A percentile compares a stretch with the other conserved stretches of the same genome.
Conservation (phyloP, 2,329 filamentous ascomycete genomes). For the Cyphellophora attinorum region DNA sequence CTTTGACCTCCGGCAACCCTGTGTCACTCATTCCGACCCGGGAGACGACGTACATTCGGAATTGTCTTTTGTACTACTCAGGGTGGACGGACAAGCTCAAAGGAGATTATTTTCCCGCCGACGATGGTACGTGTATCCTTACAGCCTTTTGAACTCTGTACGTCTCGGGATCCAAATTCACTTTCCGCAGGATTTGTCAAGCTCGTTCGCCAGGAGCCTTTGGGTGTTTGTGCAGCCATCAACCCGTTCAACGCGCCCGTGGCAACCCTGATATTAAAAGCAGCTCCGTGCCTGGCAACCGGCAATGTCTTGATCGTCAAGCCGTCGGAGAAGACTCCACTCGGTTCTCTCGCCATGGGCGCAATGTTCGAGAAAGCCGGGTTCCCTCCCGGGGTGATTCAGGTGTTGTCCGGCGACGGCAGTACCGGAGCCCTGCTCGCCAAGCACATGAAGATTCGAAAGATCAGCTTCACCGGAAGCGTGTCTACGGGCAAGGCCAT, state of each 20-base stretch:
- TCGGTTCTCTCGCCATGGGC: slow-evolving; percentile 26
- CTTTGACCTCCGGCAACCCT: slow-evolving; percentile 12
- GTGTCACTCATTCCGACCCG: slow-evolving; percentile 19
- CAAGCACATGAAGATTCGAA: slow-evolving; percentile 22
- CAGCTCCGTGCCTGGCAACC: slow-evolving; percentile 33
- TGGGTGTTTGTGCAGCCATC: slow-evolving; percentile 24
- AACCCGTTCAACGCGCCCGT: slow-evolving; percentile 33
- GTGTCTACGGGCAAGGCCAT: slow-evolving; percentile 22
- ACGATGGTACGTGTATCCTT: too few species aligned
- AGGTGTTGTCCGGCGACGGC: slow-evolving; percentile 30
- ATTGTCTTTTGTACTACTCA: slow-evolving; percentile 11
- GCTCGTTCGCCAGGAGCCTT: slow-evolving; percentile 19
- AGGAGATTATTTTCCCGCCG: slow-evolving; percentile 14
- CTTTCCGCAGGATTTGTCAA: slow-evolving; percentile 15
- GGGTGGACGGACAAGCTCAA: slow-evolving; percentile 13
- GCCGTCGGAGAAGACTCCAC: slow-evolving; percentile 35
- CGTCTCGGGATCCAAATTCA: slow-evolving; percentile 5
- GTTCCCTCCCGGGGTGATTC: slow-evolving; percentile 35
- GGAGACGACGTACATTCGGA: slow-evolving; percentile 5
- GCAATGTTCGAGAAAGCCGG: slow-evolving; percentile 30
- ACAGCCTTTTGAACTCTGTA: too few species aligned
- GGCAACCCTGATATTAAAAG: slow-evolving; percentile 29
- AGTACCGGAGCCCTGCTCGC: slow-evolving; percentile 44
- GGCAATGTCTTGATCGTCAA: slow-evolving; percentile 39
- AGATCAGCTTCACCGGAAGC: slow-evolving; percentile 26